These are phyloP conservation scores for Remersonia thermophila DNA, from an alignment of 2,329 filamentous ascomycete genomes.

Conservation along the genomic window DNA sequence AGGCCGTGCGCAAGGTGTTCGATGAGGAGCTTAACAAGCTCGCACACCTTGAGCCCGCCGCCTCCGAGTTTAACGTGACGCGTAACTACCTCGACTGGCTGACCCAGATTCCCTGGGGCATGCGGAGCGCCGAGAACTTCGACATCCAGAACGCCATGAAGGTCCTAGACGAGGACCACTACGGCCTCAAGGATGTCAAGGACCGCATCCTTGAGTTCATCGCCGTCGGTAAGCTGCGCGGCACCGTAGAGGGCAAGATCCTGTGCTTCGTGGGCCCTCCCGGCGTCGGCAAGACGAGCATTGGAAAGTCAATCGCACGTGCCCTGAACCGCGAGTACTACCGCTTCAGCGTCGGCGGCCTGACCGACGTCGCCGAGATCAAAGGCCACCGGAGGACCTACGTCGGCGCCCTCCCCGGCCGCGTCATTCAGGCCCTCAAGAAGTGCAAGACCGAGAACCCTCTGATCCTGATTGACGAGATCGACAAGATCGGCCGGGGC, in stretches of 20 bases:
- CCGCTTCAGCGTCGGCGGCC: conserved; percentile 90
- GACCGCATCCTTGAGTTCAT: conserved; percentile 98
- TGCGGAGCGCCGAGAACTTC: conserved; percentile 92
- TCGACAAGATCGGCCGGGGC: conserved; percentile 94
- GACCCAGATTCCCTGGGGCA: conserved; percentile 95
- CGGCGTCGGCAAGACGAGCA: conserved; percentile 96
- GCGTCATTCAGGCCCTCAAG: conserved; percentile 96
- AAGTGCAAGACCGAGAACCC: conserved; percentile 99
- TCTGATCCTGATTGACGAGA: conserved; percentile 88
- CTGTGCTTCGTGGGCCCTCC: conserved; percentile 94
- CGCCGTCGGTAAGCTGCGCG: conserved; percentile 89
- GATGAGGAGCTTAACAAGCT: conserved; percentile 98
- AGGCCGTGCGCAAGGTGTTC: conserved; percentile 92
- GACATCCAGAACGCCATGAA: conserved; percentile 81
- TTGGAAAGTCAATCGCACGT: conserved; percentile 93
- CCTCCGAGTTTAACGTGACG: conserved; percentile 97
- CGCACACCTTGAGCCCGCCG: conserved; percentile 84
- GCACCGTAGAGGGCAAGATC: conserved; percentile 96
- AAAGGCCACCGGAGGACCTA: conserved; percentile 96
- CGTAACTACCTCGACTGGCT: conserved; percentile 98
- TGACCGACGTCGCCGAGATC: conserved; percentile 97
- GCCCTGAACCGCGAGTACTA: conserved; percentile 96
- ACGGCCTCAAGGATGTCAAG: conserved; percentile 95
- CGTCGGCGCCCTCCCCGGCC: conserved; percentile 85
- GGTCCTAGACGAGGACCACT: conserved; percentile 91